Conservation (phyloP, 225 moss, liverwort and hornwort species). For the Pleurozium schreberi region DNA sequence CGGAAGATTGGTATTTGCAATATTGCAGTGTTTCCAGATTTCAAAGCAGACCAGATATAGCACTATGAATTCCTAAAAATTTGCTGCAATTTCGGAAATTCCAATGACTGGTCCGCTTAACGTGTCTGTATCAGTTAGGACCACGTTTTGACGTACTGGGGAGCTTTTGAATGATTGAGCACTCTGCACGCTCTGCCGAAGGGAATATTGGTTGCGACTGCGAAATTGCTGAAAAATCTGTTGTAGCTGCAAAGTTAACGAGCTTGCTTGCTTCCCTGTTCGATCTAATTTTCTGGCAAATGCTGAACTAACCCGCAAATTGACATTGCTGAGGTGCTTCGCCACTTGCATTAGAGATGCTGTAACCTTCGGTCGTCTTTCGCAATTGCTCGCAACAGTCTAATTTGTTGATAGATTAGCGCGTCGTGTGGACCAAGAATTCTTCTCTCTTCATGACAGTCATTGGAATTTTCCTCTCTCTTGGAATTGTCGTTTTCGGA, state of each 20-base stretch:
- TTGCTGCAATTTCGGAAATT: background rate
- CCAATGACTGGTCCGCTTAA: too few relatives aligned
- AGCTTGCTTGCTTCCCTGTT: background rate
- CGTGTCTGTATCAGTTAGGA: background rate
- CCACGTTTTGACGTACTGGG: background rate
- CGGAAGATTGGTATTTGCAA: background rate
- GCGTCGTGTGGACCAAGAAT: background rate
- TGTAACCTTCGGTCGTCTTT: too few relatives aligned
- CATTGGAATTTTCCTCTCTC: background rate
- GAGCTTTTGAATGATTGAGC: background rate
- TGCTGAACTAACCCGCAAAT: too few relatives aligned
- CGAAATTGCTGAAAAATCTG: background rate
- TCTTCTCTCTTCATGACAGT: too few relatives aligned
- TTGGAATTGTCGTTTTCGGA: background rate
- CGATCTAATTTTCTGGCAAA: background rate
- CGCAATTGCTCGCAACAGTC: too few relatives aligned
- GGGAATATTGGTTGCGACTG: too few relatives aligned
- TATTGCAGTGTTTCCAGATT: background rate
- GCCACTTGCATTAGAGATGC: background rate
- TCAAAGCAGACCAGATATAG: too few relatives aligned
- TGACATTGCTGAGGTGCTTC: background rate
- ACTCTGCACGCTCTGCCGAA: background rate
- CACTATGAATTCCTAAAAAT: background rate
- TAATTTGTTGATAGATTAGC: background rate
- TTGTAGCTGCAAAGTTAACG: too few relatives aligned